Conservation (phyloP, 2,329 filamentous ascomycete species). For the Pseudopyricularia javanii region DNA sequence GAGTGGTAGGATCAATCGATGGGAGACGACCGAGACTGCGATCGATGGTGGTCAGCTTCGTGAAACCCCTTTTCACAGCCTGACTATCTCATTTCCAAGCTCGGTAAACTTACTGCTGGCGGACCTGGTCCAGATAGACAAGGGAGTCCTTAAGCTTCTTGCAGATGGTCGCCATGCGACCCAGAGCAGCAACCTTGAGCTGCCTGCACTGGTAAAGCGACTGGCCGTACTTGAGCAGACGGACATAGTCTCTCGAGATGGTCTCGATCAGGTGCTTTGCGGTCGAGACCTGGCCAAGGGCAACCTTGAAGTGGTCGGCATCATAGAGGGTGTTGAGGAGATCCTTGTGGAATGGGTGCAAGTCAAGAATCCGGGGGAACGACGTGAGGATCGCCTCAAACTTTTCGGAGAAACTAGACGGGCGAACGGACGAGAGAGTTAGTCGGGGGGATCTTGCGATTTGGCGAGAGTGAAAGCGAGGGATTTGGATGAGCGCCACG, state of each 20-base stretch:
- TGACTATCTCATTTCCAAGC: background rate
- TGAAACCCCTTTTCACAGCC: background rate
- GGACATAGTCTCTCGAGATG: slow-evolving; percentile 90
- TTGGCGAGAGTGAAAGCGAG: background rate
- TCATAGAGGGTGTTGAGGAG: slow-evolving; percentile 97
- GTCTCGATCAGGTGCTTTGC: slow-evolving; percentile 96
- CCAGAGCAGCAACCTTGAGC: slow-evolving; percentile 87
- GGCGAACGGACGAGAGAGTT: background rate
- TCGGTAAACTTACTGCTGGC: slow-evolving; percentile 51
- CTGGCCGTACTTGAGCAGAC: slow-evolving; percentile 82
- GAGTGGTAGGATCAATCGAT: slow-evolving; percentile 94
- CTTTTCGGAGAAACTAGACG: slow-evolving; percentile 64
- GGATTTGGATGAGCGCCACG: background rate
- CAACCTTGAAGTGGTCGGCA: slow-evolving; percentile 95
- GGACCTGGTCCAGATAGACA: slow-evolving; percentile 89
- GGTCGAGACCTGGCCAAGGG: slow-evolving; percentile 88
- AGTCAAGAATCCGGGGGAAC: slow-evolving; percentile 85
- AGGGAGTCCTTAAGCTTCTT: slow-evolving; percentile 90
- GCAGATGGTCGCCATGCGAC: slow-evolving; percentile 96
- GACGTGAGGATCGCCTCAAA: slow-evolving; percentile 81
- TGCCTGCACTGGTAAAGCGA: slow-evolving; percentile 98
- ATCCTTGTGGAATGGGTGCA: slow-evolving; percentile 80
- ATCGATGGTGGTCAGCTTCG: background rate
- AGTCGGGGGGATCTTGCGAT: background rate
- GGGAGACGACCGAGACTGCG: slow-evolving; percentile 72